These are phyloP conservation scores for Apostasia shenzhenica DNA, from an alignment of 106 monocot species.

Conservation along the genomic window DNA sequence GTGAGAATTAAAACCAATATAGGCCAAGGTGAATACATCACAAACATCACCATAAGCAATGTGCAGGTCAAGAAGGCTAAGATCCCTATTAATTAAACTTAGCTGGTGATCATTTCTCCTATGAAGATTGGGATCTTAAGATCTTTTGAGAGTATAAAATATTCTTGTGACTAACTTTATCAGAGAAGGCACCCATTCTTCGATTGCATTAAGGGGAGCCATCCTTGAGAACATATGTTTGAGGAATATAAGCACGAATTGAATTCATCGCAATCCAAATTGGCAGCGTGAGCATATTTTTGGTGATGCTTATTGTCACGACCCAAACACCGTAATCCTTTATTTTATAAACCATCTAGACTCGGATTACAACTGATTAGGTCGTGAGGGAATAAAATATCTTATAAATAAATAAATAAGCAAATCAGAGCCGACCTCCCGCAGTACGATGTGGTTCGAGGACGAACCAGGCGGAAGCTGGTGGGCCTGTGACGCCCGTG, in stretches of 20 bases:
- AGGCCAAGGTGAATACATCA: conserved; percentile 79
- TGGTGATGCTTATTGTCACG: conserved; percentile 48
- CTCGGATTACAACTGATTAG: too few species aligned
- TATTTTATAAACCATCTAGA: too few species aligned
- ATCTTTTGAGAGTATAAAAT: conserved; percentile 46
- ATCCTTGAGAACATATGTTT: conserved; percentile 46
- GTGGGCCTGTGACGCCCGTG: too few species aligned
- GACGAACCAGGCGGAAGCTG: too few species aligned
- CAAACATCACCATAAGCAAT: conserved; percentile 54
- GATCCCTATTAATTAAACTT: conserved; percentile 53
- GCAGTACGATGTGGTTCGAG: too few species aligned
- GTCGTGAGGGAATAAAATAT: too few species aligned
- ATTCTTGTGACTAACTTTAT: conserved; percentile 17
- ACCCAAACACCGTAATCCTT: too few species aligned
- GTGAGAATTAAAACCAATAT: conserved; percentile 69
- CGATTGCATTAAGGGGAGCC: conserved; percentile 52
- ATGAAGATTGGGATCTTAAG: conserved; percentile 54
- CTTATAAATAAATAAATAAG: too few species aligned
- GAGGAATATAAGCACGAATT: conserved; percentile 54
- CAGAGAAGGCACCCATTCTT: conserved; percentile 46
- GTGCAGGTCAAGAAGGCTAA: conserved; percentile 64
- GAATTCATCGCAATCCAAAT: conserved; percentile 6
- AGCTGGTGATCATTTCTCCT: conserved; percentile 68
- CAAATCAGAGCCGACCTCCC: too few species aligned
- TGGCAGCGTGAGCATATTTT: conserved; percentile 65